Conservation (phyloP, 352 stramenopile species). For the Phytophthora lateralis region DNA sequence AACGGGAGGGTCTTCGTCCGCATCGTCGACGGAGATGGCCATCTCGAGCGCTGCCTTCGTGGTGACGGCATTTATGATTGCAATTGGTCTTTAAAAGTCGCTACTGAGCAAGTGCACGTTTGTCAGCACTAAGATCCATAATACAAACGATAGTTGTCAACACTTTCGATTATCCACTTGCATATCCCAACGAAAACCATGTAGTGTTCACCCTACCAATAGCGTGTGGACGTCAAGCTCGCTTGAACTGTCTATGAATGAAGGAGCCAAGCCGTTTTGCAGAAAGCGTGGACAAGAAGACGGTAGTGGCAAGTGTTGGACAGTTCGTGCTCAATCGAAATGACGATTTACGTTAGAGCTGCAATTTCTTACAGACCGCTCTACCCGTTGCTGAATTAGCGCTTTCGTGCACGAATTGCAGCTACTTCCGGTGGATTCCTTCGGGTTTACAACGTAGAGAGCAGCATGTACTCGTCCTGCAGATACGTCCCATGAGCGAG, state of each 20-base stretch:
- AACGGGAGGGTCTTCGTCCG: slow-evolving; percentile 7
- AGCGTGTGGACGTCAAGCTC: slow-evolving; percentile 36
- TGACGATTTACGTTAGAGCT: too few relatives aligned
- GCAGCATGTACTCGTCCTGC: neutral
- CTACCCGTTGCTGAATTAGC: too few relatives aligned
- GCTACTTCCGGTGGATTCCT: too few relatives aligned
- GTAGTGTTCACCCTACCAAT: slow-evolving; percentile 45
- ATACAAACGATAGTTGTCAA: slow-evolving; percentile 3
- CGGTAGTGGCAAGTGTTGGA: too few relatives aligned
- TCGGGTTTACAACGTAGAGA: slow-evolving; percentile 5
- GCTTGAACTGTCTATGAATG: too few relatives aligned
- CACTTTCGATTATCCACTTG: neutral
- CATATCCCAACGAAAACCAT: slow-evolving; percentile 21
- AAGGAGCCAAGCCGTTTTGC: neutral
- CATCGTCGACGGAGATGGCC: slow-evolving; percentile 5
- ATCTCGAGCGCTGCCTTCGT: slow-evolving; percentile 8
- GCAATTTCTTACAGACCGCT: too few relatives aligned
- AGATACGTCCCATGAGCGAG: slow-evolving; percentile 16
- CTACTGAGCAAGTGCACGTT: neutral
- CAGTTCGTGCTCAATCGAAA: too few relatives aligned
- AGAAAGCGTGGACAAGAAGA: too few relatives aligned
- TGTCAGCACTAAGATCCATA: slow-evolving; percentile 2
- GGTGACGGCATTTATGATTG: slow-evolving; percentile 2
- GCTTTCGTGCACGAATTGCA: too few relatives aligned
- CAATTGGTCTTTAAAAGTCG: slow-evolving; percentile 2